Evolutionary conservation across 306 rosid genomes (phyloP), one percentile per base, ranked within the genome.

Genomic region (Vigna unguiculata): DNA sequence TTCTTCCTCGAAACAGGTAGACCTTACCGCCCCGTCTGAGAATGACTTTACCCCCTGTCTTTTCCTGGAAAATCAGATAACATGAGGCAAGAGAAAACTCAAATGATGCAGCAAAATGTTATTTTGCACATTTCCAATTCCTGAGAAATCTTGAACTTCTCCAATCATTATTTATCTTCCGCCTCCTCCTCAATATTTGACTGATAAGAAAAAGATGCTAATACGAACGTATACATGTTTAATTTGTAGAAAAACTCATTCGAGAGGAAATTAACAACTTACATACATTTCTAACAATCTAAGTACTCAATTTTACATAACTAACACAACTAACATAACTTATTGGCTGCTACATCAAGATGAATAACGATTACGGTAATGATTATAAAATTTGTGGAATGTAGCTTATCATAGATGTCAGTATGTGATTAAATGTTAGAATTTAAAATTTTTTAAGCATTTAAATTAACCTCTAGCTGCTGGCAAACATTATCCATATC

Each of bases 1-100:
- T 90, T 83, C 99, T 89, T 38, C 99, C 99, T 51, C 97, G 87
- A 87, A 89, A 95, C 71, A 95, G 96, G 86, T 67, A 92, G 69
- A 95, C 11, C 57, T 85, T 86, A 32, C 97, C 99, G 15, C 96
- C 97, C 70, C 43, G 86, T 72, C 90, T 75, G 72, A 72, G 76
- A 38, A 95, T 89, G 32, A 95, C 83, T 65, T 87, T 89, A 47
- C 97, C 99, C 54, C 97, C 97, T 0, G 97, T 90, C 85, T 75
- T 90, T 73, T 95, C 99, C 99, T 95, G 84, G 45, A 63, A 86
- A 71, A 83, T 8, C 60, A 67, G 62, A 79, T 40, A 80, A 41
- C 22, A 65, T 28, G 51, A 73, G 38, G 54, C 73, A 71, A 36
- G 69, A 16, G 32, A 63, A 28, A 72, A 72, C 16, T 25, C n/a